Percentiles rank a stretch among this genome's conserved stretches.
Conservation (phyloP, 2,329 filamentous ascomycete genomes). For the Trichoderma sp. region DNA sequence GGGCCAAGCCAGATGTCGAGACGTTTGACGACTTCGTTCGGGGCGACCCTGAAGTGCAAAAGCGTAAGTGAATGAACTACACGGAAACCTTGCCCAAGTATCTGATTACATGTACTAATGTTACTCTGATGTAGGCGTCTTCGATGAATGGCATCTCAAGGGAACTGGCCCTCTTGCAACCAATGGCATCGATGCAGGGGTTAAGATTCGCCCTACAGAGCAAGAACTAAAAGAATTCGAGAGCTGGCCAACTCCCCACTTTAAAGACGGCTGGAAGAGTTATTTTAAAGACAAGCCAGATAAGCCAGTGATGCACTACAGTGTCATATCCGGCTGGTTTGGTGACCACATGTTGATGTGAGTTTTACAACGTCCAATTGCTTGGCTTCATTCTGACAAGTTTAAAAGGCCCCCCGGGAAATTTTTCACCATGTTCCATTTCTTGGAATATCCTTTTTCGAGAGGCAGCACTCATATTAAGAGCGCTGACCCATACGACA, state of each 20-base stretch:
- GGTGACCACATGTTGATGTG: constrained; percentile 18
- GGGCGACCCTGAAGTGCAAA: constrained; percentile 4
- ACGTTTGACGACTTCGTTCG: constrained; percentile 10
- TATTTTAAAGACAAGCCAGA: constrained; percentile 44
- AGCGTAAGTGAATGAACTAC: constrained; percentile 22
- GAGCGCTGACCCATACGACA: constrained; percentile 38
- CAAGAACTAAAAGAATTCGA: constrained; percentile 49
- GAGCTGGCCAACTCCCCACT: constrained; percentile 36
- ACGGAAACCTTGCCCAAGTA: constrained; percentile 36
- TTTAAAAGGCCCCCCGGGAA: constrained; percentile 31
- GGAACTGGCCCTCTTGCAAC: constrained; percentile 7
- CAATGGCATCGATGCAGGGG: constrained; percentile 51
- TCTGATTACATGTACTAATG: constrained; percentile 41
- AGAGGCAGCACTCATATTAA: constrained; percentile 54
- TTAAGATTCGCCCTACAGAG: constrained; percentile 51
- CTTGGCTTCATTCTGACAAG: background rate
- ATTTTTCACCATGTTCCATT: constrained; percentile 51
- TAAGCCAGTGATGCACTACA: constrained; percentile 43
- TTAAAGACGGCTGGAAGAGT: constrained; percentile 48
- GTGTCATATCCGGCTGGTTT: constrained; percentile 28
- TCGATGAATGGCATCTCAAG: constrained; percentile 9
- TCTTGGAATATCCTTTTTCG: constrained; percentile 54
- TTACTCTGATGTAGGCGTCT: constrained; percentile 43
- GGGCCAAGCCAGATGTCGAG: constrained; percentile 10
- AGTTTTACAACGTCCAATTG: background rate